Evolutionary conservation across 2,329 filamentous ascomycete genomes (phyloP), one percentile per base, ranked within the genome.

Genomic region (Basipetospora chlamydospora): DNA sequence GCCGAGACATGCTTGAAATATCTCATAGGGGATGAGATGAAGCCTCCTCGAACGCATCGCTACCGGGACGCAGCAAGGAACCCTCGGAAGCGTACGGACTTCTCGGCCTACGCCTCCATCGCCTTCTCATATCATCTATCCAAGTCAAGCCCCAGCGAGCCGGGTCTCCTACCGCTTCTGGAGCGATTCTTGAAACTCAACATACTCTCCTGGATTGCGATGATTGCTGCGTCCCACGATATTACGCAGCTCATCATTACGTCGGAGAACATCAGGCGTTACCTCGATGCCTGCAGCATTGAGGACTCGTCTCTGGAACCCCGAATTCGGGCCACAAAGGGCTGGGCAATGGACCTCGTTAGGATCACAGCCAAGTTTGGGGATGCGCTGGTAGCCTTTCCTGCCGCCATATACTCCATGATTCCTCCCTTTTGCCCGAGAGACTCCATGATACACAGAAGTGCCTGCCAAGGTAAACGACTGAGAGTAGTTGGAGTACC

Each of bases 101-200:
- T 46, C 20, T 38, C 44, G 33, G 33, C 30, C 15, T 60, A 61
- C 39, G 52, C 55, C 13, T 48, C 36, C 35, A 42, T 40, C 6
- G 47, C 49, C 22, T 56, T 53, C 38, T 53, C 54, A 7, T 48
- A 57, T 30, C 58, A 61, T 37, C 45, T 61, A 8, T 46, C 49
- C 8, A 49, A 41, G 16, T 13, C 28, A 11, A 17, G 20, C 20
- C 28, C 28, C 12, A 18, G 20, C n/a, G 16, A 13, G 26, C n/a
- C 15, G 34, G 22, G 21, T n/a, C n/a, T 36, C 15, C 12, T 16
- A 16, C 17, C 12, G 10, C 32, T 33, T 26, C 21, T 37, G 28
- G 37, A 29, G 30, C 41, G 33, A 36, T 37, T 37, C 40, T 42
- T 34, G 30, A 31, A 41, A 35, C 35, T 41, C 30, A 31, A 31